Evolutionary conservation across 2,329 filamentous ascomycete genomes (phyloP).

Genomic region (Didymella sp.): DNA sequence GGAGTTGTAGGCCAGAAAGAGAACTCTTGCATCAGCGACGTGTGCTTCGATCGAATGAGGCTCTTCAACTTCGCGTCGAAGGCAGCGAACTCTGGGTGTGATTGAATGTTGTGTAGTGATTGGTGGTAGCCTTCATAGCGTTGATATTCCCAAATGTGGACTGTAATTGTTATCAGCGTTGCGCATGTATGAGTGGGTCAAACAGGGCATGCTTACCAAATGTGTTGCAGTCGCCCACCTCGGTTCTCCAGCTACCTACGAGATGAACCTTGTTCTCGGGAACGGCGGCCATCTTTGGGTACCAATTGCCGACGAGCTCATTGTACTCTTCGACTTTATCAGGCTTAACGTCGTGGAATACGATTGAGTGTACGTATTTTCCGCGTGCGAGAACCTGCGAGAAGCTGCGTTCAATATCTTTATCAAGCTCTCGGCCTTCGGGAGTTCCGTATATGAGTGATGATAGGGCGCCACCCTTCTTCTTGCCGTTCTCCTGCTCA

Average conservation of each 20-base stretch:
- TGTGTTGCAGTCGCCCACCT: constrained; percentile 95
- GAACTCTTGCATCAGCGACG: constrained; percentile 98
- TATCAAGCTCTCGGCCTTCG: constrained; percentile 91
- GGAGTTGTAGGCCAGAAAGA: constrained; percentile 98
- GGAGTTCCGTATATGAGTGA: constrained; percentile 97
- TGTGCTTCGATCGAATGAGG: constrained; percentile 84
- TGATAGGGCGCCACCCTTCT: constrained; percentile 73
- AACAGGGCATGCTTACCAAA: constrained; percentile 70
- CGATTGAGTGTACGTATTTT: constrained; percentile 98
- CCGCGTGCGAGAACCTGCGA: constrained; percentile 92
- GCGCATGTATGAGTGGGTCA: neutral
- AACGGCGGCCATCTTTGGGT: constrained; percentile 83
- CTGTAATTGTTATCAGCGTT: constrained; percentile 57
- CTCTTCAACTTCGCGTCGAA: constrained; percentile 85
- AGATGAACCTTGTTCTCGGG: constrained; percentile 93
- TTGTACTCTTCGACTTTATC: constrained; percentile 96
- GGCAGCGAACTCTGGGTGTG: constrained; percentile 80
- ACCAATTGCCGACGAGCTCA: constrained; percentile 87
- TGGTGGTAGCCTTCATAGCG: constrained; percentile 95
- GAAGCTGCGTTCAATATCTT: constrained; percentile 95
- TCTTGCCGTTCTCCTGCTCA: constrained; percentile 66
- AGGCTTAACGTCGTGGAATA: constrained; percentile 93
- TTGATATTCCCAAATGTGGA: constrained; percentile 99
- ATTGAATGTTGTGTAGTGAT: constrained; percentile 83
- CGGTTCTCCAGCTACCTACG: constrained; percentile 97